A percentile compares a stretch with the other conserved stretches of the same genome.
These are phyloP conservation scores for Phytopythium oedochilum DNA, from an alignment of 352 stramenopile genomes.

Conservation along the genomic window DNA sequence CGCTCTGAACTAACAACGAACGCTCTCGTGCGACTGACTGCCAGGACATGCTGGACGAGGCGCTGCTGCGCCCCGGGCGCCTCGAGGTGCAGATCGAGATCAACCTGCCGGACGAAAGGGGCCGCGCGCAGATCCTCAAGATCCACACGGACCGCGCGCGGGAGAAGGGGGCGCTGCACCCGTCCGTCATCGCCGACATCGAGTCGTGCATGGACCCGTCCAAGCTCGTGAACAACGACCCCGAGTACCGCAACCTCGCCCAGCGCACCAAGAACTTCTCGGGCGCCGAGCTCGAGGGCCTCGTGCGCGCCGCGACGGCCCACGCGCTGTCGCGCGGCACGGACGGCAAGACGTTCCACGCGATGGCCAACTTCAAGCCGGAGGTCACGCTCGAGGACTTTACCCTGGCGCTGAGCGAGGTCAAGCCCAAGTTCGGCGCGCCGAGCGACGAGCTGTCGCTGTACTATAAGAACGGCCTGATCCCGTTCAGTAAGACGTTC, in stretches of 20 bases:
- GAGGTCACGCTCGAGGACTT: slow-evolving; percentile 93
- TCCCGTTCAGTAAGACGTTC: slow-evolving; percentile 94
- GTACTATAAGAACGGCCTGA: slow-evolving; percentile 96
- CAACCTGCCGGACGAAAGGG: slow-evolving; percentile 94
- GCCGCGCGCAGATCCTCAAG: slow-evolving; percentile 96
- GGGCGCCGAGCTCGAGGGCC: slow-evolving; percentile 97
- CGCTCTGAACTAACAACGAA: background rate
- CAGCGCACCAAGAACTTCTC: slow-evolving; percentile 99
- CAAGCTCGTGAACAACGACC: slow-evolving; percentile 58
- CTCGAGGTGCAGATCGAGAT: slow-evolving; percentile 99
- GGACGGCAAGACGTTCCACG: slow-evolving; percentile 81
- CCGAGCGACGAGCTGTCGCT: slow-evolving; percentile 92
- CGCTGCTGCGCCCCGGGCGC: slow-evolving; percentile 96
- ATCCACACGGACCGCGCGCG: slow-evolving; percentile 95
- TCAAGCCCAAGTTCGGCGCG: slow-evolving; percentile 97
- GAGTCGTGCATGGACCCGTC: slow-evolving; percentile 66
- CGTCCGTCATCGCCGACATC: slow-evolving; percentile 69
- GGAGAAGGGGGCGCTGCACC: slow-evolving; percentile 67
- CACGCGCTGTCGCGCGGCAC: slow-evolving; percentile 81
- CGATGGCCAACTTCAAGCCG: slow-evolving; percentile 70
- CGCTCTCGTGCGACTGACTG: background rate
- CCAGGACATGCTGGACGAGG: slow-evolving; percentile 93
- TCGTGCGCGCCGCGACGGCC: slow-evolving; percentile 93
- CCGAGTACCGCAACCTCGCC: slow-evolving; percentile 89
- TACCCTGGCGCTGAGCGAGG: slow-evolving; percentile 91